Conservation (phyloP, 2,329 filamentous ascomycete genomes). For the Penicillium glabrum region DNA sequence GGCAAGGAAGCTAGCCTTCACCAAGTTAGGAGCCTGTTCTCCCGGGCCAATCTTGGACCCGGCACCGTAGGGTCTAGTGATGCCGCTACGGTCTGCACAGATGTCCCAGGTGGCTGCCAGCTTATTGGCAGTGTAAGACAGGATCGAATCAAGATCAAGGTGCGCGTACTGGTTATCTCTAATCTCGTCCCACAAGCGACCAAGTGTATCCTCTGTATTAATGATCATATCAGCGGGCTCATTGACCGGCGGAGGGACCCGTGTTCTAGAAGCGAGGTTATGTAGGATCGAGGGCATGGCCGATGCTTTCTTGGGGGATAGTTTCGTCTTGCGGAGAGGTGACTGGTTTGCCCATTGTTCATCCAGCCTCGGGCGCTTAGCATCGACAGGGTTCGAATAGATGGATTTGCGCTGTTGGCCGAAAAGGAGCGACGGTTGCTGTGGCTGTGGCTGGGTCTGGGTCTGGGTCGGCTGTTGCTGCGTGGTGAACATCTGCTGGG, state of each 20-base stretch:
- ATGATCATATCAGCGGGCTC: slow-evolving; percentile 74
- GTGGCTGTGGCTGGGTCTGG: not conserved
- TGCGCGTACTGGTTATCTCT: slow-evolving; percentile 33
- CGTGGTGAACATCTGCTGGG: slow-evolving; percentile 1
- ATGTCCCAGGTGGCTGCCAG: slow-evolving; percentile 37
- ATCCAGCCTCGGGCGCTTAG: slow-evolving; percentile 44
- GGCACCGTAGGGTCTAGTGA: slow-evolving; percentile 36
- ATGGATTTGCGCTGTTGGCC: slow-evolving; percentile 34
- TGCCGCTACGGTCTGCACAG: slow-evolving; percentile 43
- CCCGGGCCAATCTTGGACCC: slow-evolving; percentile 66
- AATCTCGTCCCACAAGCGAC: slow-evolving; percentile 58
- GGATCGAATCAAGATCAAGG: slow-evolving; percentile 28
- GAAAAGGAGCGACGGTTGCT: not conserved
- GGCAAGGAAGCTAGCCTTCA: slow-evolving; percentile 77
- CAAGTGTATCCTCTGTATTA: slow-evolving; percentile 70
- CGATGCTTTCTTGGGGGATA: slow-evolving; percentile 53
- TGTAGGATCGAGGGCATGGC: slow-evolving; percentile 71
- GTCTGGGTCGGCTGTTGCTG: slow-evolving; percentile 6
- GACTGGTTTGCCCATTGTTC: slow-evolving; percentile 39
- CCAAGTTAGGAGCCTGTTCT: slow-evolving; percentile 60
- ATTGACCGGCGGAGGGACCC: slow-evolving; percentile 56
- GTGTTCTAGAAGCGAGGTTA: slow-evolving; percentile 60
- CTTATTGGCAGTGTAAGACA: slow-evolving; percentile 37
- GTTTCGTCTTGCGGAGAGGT: slow-evolving; percentile 32
- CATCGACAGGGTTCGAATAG: slow-evolving; percentile 44